Evolutionary conservation across 257 asterid genomes (phyloP), one percentile per base, ranked within the genome.

Genomic region (Gynochthodes officinalis): DNA sequence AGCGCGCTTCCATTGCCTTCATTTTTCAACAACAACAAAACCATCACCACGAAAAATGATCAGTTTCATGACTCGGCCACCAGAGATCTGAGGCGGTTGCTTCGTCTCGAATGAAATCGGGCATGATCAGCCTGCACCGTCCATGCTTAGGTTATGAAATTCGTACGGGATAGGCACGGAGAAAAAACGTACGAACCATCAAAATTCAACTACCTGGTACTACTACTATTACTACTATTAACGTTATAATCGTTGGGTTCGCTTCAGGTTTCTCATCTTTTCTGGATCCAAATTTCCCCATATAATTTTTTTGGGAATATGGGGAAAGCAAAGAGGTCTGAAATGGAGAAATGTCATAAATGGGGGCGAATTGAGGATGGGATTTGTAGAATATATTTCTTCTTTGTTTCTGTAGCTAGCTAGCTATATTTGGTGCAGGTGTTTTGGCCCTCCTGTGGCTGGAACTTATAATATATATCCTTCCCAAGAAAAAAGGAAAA

Each of bases 1-100:
- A 83, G 88, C 23, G 75, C 95, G 4, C 76, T 90, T 28, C 96
- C 96, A 25, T 64, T 88, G 21, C 96, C 96, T 61, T 84, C 89
- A 5, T 91, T 91, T 52, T 81, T 82, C 79, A 58, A 35, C 52
- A 57, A 4, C 46, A 75, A 10, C n/a, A 40, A 43, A 82, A 77
- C 15, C 58, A 79, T 63, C 54, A 75, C 43, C 74, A 80, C 67
- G 32, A 71, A 75, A 43, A 79, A 69, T 49, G 69, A 28, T 18
- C 70, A 69, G 67, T 52, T 62, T 46, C 91, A 88, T 2, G 86
- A 89, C 70, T 83, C 84, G 0, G 98, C 97, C 21, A 71, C 85
- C 16, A 72, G 87, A 75, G 82, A 78, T 69, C 69, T 82, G 67
- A 79, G 85, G 80, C 82, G 85, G 42, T 71, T 80, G 80, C 84